Conservation (phyloP, 2,329 filamentous ascomycete species). For the Malbranchea zuffiana region DNA sequence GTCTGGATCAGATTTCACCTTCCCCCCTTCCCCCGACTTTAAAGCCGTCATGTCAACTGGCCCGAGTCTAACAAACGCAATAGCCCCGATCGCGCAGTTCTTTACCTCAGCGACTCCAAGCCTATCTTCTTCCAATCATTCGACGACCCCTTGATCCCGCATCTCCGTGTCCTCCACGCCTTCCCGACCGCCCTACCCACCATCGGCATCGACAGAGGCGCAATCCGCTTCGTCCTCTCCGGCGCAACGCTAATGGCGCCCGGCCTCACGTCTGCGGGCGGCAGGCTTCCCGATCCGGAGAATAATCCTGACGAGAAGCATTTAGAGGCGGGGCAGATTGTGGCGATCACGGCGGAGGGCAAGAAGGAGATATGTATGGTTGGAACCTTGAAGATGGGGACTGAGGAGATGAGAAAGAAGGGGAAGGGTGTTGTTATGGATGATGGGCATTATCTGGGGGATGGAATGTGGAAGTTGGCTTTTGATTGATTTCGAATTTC, state of each 20-base stretch:
- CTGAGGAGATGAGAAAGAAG: slow-evolving; percentile 84
- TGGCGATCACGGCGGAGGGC: slow-evolving; percentile 83
- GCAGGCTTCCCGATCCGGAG: slow-evolving; percentile 55
- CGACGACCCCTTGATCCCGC: slow-evolving; percentile 67
- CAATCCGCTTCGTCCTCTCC: slow-evolving; percentile 89
- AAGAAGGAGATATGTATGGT: slow-evolving; percentile 87
- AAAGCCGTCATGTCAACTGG: background rate
- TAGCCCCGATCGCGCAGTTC: slow-evolving; percentile 71
- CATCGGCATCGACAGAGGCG: slow-evolving; percentile 84
- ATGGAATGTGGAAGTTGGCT: slow-evolving; percentile 76
- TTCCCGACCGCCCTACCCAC: slow-evolving; percentile 76
- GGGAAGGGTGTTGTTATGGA: slow-evolving; percentile 92
- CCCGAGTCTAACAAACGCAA: background rate
- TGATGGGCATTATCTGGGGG: slow-evolving; percentile 83
- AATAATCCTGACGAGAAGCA: slow-evolving; percentile 41
- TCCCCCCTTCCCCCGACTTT: background rate
- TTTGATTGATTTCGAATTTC: slow-evolving; percentile 36
- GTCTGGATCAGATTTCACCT: too few relatives aligned
- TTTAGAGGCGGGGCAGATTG: slow-evolving; percentile 67
- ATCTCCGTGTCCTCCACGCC: slow-evolving; percentile 78
- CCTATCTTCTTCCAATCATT: slow-evolving; percentile 89
- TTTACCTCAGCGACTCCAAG: slow-evolving; percentile 68
- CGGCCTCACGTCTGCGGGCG: slow-evolving; percentile 74
- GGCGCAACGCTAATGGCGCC: slow-evolving; percentile 95
- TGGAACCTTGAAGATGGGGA: slow-evolving; percentile 70